Evolutionary conservation across 805 yeast species (phyloP), one percentile per base, ranked within the genome.

Genomic region (Clavispora phyllophila): DNA sequence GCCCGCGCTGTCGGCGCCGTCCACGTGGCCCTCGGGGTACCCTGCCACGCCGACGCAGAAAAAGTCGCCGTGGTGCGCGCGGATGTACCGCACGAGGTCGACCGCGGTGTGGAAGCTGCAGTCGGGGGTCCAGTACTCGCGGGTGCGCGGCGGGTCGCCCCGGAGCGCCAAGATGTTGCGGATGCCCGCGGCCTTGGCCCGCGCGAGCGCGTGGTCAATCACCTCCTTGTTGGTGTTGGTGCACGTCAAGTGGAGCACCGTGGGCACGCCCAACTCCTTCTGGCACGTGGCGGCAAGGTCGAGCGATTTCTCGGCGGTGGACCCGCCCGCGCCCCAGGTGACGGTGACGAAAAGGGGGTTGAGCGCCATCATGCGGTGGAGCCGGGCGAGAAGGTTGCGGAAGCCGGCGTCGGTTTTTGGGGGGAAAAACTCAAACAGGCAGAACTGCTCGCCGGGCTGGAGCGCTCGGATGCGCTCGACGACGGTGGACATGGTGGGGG

Each of bases 281-380:
- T 85, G 87, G 53, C 95, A 84, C 2, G 86, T 75, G 19, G 78
- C 70, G 1, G 96, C 96, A 44, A 93, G 70, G 35, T 87, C 91
- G 45, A 93, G 63, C 0, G 96, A 87, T 66, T 88, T 89, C 38
- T 79, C 84, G 37, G 91, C 80, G 9, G 97, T 88, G 5, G 95
- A 81, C 3, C 99, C 99, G 32, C 98, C 98, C 5, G 99, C 98
- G 26, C 98, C 99, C 97, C 98, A 93, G 0, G 99, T 93, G 12
- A 93, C 84, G 3, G 96, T 87, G 42, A 91, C 82, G 60, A 93
- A 95, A 13, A 84, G 68, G 3, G 98, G 98, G 43, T 89, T 90
- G 48, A 93, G 66, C 3, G 84, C 84, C 49, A 87, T 80, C 90
- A 93, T 84, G 56, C 99, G 81, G 56, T 79, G 80, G 65, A 93